These are phyloP conservation scores for Daphne laureola DNA, from an alignment of 441 rosid genomes.

Conservation along the genomic window DNA sequence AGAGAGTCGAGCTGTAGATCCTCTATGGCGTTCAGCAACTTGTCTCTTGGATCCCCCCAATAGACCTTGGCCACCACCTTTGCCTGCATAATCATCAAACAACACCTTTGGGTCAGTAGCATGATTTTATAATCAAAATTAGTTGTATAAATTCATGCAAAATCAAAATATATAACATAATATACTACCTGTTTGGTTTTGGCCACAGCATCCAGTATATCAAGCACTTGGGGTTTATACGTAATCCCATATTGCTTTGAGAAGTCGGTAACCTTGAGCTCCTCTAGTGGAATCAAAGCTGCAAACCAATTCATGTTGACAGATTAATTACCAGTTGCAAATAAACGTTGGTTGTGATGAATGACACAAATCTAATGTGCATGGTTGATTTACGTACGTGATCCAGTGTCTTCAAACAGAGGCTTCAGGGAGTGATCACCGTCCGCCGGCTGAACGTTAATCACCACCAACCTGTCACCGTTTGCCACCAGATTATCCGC, in stretches of 20 bases:
- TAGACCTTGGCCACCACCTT: conserved; percentile 43
- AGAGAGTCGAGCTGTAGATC: conserved; percentile 34
- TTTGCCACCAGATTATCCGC: conserved; percentile 22
- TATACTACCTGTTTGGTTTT: conserved; percentile 34
- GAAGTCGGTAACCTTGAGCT: conserved; percentile 33
- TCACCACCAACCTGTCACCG: conserved; percentile 25
- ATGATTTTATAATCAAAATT: no score
- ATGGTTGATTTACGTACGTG: no score
- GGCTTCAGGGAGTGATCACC: conserved; percentile 38
- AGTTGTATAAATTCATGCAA: no score
- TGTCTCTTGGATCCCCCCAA: conserved; percentile 55
- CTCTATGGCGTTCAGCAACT: conserved; percentile 34
- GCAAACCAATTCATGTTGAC: conserved; percentile 1
- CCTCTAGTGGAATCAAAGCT: conserved; percentile 46
- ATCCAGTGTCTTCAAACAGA: conserved; percentile 39
- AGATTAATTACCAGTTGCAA: no score
- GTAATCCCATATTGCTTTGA: conserved; percentile 43
- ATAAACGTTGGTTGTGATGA: neutral
- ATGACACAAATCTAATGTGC: no score
- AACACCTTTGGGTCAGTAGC: no score
- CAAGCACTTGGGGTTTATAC: conserved; percentile 28
- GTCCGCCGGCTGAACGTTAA: conserved; percentile 37
- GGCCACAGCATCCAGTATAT: conserved; percentile 30
- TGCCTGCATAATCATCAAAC: no score
- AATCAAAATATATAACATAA: no score